Evolutionary conservation across 179 eudicot species (phyloP).

Genomic region (Drosera spatulata): DNA sequence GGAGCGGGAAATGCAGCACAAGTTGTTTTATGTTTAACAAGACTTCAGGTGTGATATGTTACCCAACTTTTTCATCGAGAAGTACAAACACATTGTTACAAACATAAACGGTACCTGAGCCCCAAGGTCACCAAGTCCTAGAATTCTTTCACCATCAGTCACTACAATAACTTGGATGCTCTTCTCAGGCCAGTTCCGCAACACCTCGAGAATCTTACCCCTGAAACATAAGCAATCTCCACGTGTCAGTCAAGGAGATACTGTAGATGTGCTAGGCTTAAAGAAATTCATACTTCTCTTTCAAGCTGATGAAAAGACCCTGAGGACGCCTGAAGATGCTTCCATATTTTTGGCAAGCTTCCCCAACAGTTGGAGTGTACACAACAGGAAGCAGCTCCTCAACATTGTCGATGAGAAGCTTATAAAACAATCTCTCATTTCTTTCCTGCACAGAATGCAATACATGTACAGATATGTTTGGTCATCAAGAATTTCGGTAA

Average conservation of each 20-base stretch:
- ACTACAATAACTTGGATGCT: slow-evolving; percentile 88
- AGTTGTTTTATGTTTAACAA: too few species aligned
- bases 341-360: slow-evolving; percentile 97
- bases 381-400: slow-evolving; percentile 93
- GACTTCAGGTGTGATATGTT: too few species aligned
- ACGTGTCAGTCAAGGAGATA: neutral
- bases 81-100: too few species aligned
- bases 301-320: slow-evolving; percentile 88
- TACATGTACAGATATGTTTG: neutral
- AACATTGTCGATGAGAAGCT: slow-evolving; percentile 91
- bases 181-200: slow-evolving; percentile 93
- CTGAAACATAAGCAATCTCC: slow-evolving; percentile 22
- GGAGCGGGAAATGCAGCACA: too few species aligned
- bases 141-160: slow-evolving; percentile 89
- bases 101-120: slow-evolving; percentile 48
- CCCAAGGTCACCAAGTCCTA: slow-evolving; percentile 98
- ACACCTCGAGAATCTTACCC: slow-evolving; percentile 80
- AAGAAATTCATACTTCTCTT: slow-evolving; percentile 59
- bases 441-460: slow-evolving; percentile 48
- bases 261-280: neutral
- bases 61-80: too few species aligned
- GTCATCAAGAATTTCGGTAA: too few species aligned
- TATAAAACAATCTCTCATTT: slow-evolving; percentile 89
- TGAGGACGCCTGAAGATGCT: slow-evolving; percentile 82
- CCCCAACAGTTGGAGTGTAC: slow-evolving; percentile 94